phyloP scores from a whole-genome alignment of 148 eudicot genomes.

The Camellia granthamiana region DNA sequence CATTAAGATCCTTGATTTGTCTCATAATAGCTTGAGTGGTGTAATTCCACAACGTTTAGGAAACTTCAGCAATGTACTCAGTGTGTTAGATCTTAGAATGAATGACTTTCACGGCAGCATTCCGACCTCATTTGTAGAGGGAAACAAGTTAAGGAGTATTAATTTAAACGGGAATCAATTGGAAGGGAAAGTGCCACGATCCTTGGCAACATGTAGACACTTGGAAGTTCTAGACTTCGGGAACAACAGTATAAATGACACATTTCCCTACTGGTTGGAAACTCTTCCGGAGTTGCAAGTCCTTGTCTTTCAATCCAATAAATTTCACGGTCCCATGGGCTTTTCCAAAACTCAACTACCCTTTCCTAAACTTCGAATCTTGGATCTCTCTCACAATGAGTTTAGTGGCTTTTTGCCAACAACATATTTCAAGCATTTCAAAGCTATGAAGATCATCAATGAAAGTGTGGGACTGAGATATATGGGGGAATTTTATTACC shows the following conservation, averaged over 20 bases:
- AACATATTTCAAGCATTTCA: conserved; percentile 14
- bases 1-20: conserved; percentile 25
- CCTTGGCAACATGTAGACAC: conserved; percentile 19
- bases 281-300: conserved; percentile 15
- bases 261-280: conserved; percentile 18
- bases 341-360: not conserved
- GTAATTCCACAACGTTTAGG: conserved; percentile 15
- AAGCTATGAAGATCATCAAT: conserved; percentile 8
- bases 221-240: conserved; percentile 30
- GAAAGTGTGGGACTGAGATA: not conserved
- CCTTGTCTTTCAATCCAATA: conserved; percentile 18
- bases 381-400: conserved; percentile 36
- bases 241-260: conserved; percentile 24
- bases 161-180: conserved; percentile 8
- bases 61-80: conserved; percentile 9
- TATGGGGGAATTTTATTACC: not conserved
- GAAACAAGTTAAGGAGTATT: not conserved
- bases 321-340: not conserved
- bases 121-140: not conserved
- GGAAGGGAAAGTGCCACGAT: conserved; percentile 26
- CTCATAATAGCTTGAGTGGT: conserved; percentile 28
- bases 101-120: conserved; percentile 14
- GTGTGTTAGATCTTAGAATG: not conserved
- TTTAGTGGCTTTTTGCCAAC: conserved; percentile 30
- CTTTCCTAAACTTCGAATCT: conserved; percentile 18